Evolutionary conservation across 2,329 filamentous ascomycete species (phyloP), one percentile per base, ranked within the genome.

Genomic region (Myriosclerotinia curreyana): DNA sequence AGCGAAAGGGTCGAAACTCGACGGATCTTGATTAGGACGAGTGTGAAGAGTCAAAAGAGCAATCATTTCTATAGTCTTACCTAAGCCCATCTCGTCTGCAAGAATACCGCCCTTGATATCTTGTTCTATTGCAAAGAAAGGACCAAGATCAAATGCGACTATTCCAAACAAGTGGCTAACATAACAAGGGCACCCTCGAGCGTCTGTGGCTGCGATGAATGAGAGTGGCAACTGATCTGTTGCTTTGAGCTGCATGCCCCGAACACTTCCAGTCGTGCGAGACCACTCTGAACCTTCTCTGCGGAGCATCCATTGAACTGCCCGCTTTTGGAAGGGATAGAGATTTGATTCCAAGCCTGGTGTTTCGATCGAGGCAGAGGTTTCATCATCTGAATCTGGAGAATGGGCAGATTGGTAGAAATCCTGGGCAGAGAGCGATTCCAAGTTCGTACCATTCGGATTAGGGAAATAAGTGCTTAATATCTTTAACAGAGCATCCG

Each of bases 71-170:
- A 93, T 79, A 0, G 90, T 94, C 74, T 94, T 94, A 1, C 90
- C 90, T 1, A 94, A 78, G 0, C 90, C 90, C 90, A 94, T 94
- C 74, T 94, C 90, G 72, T 94, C 90, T 0, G 89, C 86, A 6
- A 94, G 77, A 55, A 74, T 73, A 4, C 73, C 73, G 15, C 86
- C 84, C 53, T 76, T 80, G 14, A 84, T 65, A 0, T 70, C 68
- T n/a, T 74, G 72, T 60, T 83, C 76, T 28, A 74, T 65, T 52
- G 77, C 73, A 42, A 75, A 74, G 62, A 85, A 85, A 3, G 76
- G 71, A 0, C 72, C 66, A 11, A 79, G 66, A 70, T 88, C 79
- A 46, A 78, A 77, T 1, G 84, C 81, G 5, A 86, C 78, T 17
- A 85, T 75, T 34, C 87, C 85, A 60, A 88, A 84, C 0, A 91